Conservation (phyloP, 2,329 filamentous ascomycete genomes). For the Rutstroemia sp. region DNA sequence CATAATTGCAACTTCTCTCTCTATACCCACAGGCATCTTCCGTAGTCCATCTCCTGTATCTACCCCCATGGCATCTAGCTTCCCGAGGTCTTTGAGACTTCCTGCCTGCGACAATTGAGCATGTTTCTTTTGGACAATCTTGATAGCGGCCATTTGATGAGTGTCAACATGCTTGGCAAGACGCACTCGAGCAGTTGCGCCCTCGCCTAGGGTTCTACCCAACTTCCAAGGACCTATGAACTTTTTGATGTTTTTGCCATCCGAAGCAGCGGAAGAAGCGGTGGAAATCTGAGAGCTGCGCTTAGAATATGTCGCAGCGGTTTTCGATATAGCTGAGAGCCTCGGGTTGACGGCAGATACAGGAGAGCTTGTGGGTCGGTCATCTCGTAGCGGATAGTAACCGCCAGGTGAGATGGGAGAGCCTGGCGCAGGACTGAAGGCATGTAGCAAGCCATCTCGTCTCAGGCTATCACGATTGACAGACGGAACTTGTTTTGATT, state of each 20-base stretch:
- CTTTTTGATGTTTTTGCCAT: constrained; percentile 43
- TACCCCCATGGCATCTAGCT: constrained; percentile 54
- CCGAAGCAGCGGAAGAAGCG: constrained; percentile 31
- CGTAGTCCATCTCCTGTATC: constrained; percentile 53
- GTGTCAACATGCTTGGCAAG: constrained; percentile 75
- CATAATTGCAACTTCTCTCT: constrained; percentile 93
- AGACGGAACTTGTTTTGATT: constrained; percentile 16
- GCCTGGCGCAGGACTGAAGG: constrained; percentile 6
- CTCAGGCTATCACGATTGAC: constrained; percentile 24
- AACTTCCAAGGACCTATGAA: constrained; percentile 92
- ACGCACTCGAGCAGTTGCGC: constrained; percentile 81
- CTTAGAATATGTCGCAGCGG: constrained; percentile 28
- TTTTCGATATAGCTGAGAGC: constrained; percentile 30
- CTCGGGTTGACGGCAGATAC: constrained; percentile 27
- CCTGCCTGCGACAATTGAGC: constrained; percentile 77
- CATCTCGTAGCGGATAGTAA: constrained; percentile 8
- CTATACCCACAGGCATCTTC: constrained; percentile 78
- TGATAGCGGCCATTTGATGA: constrained; percentile 79
- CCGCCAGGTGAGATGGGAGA: constrained; percentile 12
- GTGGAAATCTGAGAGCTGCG: constrained; percentile 35
- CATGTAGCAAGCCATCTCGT: constrained; percentile 17
- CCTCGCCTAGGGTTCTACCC: constrained; percentile 81
- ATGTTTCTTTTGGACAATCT: constrained; percentile 83
- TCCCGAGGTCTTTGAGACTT: constrained; percentile 76
- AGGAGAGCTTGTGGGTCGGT: constrained; percentile 21